A percentile compares a stretch with the other conserved stretches of the same genome.
Conservation (phyloP, 495 filamentous ascomycete species). For the Neohortaea acidophila region DNA sequence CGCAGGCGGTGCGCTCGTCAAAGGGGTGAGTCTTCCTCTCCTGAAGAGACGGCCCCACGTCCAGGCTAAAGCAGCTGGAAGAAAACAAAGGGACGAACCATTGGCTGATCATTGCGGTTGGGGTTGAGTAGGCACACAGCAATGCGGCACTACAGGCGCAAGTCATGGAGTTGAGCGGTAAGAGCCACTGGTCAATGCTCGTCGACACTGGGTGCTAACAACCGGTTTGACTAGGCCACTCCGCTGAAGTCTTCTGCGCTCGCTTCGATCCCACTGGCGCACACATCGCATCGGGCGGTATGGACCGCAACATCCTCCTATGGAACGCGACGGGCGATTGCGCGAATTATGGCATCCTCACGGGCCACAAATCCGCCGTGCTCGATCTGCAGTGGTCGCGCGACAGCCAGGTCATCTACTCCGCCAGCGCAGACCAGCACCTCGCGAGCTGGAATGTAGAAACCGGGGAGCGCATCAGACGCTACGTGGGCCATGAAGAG, state of each 20-base stretch:
- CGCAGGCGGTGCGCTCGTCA: conserved; percentile 61
- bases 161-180: conserved; percentile 84
- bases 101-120: conserved; percentile 22
- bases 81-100: conserved; percentile 3
- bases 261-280: conserved; percentile 80
- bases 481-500: conserved; percentile 87
- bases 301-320: conserved; percentile 82
- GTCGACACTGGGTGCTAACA: too few species aligned
- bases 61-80: conserved; percentile 21
- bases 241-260: conserved; percentile 75
- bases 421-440: conserved; percentile 82
- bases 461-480: conserved; percentile 69
- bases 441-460: conserved; percentile 91
- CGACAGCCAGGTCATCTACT: conserved; percentile 79
- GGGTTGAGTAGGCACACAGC: conserved; percentile 33
- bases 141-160: conserved; percentile 81
- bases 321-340: conserved; percentile 88
- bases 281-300: conserved; percentile 83
- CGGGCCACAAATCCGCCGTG: conserved; percentile 76
- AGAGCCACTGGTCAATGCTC: too few species aligned
- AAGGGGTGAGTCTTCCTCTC: conserved; percentile 48
- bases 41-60: background rate
- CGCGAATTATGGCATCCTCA: conserved; percentile 79
- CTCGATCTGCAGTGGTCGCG: conserved; percentile 94
- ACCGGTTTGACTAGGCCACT: conserved; percentile 44